Evolutionary conservation across 2,329 filamentous ascomycete genomes (phyloP).

Genomic region (Colletotrichum tofieldiae): DNA sequence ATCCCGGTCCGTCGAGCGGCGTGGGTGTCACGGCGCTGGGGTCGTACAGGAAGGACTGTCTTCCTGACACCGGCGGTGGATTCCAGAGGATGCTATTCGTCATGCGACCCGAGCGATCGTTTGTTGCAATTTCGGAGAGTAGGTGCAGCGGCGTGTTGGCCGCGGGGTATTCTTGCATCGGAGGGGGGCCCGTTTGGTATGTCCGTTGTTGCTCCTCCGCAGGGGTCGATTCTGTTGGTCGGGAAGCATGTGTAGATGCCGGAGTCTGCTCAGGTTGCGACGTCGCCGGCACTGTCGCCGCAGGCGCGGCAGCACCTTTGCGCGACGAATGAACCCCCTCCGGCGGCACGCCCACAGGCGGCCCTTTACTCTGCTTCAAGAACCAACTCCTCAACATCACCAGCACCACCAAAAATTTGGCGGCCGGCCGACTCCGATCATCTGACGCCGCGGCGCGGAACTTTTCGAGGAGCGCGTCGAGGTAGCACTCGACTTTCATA

Average conservation of each 20-base stretch:
- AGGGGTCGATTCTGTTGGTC: not conserved
- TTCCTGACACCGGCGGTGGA: constrained; percentile 46
- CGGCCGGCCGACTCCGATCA: constrained; percentile 75
- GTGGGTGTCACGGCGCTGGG: constrained; percentile 25
- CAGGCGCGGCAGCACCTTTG: not conserved
- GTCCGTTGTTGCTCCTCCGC: constrained; percentile 43
- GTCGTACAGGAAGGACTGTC: constrained; percentile 58
- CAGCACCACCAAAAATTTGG: constrained; percentile 80
- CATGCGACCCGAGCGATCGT: constrained; percentile 49
- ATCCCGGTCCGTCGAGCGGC: constrained; percentile 12
- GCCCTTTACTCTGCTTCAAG: constrained; percentile 62
- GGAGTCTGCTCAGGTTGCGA: not conserved
- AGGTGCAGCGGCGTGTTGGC: constrained; percentile 70
- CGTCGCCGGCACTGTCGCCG: constrained; percentile 13
- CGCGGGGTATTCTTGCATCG: constrained; percentile 49
- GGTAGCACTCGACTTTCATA: constrained; percentile 76
- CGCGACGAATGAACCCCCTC: constrained; percentile 8
- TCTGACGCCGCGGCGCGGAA: constrained; percentile 76
- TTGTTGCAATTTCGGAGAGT: constrained; percentile 71
- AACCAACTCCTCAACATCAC: constrained; percentile 82
- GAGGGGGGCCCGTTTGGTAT: constrained; percentile 40
- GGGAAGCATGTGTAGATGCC: not conserved
- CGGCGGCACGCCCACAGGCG: constrained; percentile 18
- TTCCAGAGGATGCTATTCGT: constrained; percentile 43
- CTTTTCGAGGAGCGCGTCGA: constrained; percentile 79